phyloP scores from a whole-genome alignment of 2,329 filamentous ascomycete species.

The Talaromyces rugulosus region DNA sequence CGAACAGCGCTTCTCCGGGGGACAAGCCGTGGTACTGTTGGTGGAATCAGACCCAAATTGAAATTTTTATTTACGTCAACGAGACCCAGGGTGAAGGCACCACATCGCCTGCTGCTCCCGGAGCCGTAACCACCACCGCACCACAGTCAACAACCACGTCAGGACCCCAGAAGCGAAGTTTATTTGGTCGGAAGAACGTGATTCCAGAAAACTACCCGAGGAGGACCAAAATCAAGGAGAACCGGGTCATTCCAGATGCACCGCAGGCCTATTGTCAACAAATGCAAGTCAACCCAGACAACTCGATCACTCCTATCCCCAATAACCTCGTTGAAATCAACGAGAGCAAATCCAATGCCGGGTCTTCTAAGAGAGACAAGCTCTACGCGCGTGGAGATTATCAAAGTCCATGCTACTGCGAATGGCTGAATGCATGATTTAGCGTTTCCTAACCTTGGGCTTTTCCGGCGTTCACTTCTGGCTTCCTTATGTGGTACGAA shows the following conservation, averaged over 20 bases:
- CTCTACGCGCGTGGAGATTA: background rate
- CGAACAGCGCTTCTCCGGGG: slow-evolving; percentile 46
- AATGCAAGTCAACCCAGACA: slow-evolving; percentile 56
- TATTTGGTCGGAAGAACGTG: background rate
- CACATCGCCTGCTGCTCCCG: slow-evolving; percentile 13
- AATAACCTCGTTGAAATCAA: slow-evolving; percentile 29
- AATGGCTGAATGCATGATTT: slow-evolving; percentile 9
- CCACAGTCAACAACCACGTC: slow-evolving; percentile 19
- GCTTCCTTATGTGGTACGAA: slow-evolving; percentile 6
- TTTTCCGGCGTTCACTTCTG: background rate
- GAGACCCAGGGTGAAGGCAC: slow-evolving; percentile 39
- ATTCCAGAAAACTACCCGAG: slow-evolving; percentile 44
- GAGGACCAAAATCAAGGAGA: slow-evolving; percentile 63
- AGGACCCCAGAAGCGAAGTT: slow-evolving; percentile 9
- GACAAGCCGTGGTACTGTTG: slow-evolving; percentile 66
- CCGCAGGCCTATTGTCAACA: slow-evolving; percentile 59
- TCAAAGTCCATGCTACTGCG: slow-evolving; percentile 9
- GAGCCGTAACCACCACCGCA: slow-evolving; percentile 6
- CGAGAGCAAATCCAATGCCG: slow-evolving; percentile 25
- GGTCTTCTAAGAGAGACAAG: background rate
- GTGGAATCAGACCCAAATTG: slow-evolving; percentile 64
- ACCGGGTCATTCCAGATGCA: slow-evolving; percentile 45
- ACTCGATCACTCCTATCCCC: slow-evolving; percentile 31
- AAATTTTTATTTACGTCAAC: slow-evolving; percentile 63
- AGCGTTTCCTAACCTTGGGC: background rate